These are phyloP conservation scores for Colletotrichum musicola DNA, from an alignment of 2,329 filamentous ascomycete genomes.

Conservation along the genomic window DNA sequence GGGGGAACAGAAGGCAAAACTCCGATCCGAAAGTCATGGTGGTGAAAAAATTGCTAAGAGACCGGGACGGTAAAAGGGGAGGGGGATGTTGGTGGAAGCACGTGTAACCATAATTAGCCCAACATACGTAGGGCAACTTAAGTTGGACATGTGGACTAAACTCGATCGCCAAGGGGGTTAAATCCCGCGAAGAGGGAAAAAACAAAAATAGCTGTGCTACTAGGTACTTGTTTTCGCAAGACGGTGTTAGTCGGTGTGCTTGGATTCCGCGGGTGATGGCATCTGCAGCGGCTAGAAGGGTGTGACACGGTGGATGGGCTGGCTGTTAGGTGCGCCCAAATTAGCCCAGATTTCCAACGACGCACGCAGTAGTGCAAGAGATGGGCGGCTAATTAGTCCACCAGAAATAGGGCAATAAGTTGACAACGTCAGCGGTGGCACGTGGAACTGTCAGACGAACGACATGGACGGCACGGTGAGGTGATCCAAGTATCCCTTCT, in stretches of 20 bases:
- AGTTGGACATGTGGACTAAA: constrained; percentile 12
- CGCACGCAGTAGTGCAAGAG: constrained; percentile 14
- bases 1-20: constrained; percentile 17
- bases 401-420: constrained; percentile 30
- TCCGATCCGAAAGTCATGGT: not conserved
- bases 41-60: not conserved
- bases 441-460: constrained; percentile 23
- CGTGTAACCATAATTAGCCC: constrained; percentile 33
- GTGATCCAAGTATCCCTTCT: constrained; percentile 22
- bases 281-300: constrained; percentile 30
- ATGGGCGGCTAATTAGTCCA: constrained; percentile 38
- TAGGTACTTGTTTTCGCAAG: not conserved
- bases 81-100: not conserved
- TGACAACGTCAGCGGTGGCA: not conserved
- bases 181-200: constrained; percentile 45
- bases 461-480: not conserved
- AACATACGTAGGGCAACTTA: too few relatives aligned
- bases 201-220: constrained; percentile 51
- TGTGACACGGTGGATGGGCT: constrained; percentile 21
- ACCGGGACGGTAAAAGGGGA: not conserved
- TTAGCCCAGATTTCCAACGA: constrained; percentile 43
- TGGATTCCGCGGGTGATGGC: constrained; percentile 37
- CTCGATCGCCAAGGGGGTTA: constrained; percentile 22
- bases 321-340: constrained; percentile 37
- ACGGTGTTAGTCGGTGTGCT: constrained; percentile 30